Base-by-base conservation (phyloP, 2,329 filamentous ascomycete species). In the Zelopaecilomyces penicillatus region DNA sequence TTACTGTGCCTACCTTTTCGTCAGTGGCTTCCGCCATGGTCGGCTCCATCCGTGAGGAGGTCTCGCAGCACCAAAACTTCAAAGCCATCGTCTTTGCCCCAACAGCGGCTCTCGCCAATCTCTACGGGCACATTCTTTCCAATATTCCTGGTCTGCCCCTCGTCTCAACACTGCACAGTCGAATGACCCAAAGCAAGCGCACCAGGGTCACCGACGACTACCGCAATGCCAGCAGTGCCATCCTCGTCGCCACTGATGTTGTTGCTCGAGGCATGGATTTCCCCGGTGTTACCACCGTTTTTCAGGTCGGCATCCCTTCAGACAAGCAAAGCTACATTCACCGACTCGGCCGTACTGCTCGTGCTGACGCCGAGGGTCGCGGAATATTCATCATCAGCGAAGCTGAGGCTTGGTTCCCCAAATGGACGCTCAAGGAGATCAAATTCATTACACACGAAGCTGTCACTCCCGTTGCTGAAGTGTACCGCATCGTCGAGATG, bases 51-150 rank as follows among this genome's bases (percentile, higher is more conserved):
- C 64, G 67, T 3, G 60, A 69, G 45, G 74, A 78, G 50, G 58
- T 62, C 7, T 55, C 60, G 4, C 58, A 60, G 40, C 54, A 60
- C 8, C 63, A 66, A 5, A 71, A 74, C 1, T 90, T 95, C 76
- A 95, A 95, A 66, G 85, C 85, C 30, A 89, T 95, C 53, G 68
- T 91, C 32, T 95, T 91, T 65, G 84, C 84, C 52, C 83, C 83
- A 43, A 78, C 76, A 0, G 75, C 76, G 3, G 69, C 66, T 3
- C 65, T 70, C 2, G 74, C 73, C 4, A 72, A 70, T 35, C 70
- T 78, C 39, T 74, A 78, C 55, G 65, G 68, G 26, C 57, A 68
- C 10, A 45, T 78, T 19, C 65, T 78, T 4, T 60, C 58, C 28
- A 50, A 54, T 19, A 53, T 68, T 19, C 54, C 64, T 2, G 67